phyloP scores from a whole-genome alignment of 1,284 basidiomycete species.

The Vanrija pseudolonga region DNA sequence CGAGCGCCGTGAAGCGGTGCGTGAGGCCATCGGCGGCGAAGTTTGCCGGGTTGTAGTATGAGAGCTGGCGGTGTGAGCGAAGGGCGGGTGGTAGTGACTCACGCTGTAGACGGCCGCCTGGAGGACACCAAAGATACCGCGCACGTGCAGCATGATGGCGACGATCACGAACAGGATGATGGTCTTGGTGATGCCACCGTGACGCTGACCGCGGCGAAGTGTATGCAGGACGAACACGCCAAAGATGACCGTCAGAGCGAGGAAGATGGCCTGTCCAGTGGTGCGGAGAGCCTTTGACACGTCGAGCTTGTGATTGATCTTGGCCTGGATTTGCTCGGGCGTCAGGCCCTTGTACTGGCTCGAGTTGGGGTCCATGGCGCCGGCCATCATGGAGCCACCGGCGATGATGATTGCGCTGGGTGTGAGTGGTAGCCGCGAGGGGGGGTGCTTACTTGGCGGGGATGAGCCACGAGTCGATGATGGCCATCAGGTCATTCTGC shows the following conservation, averaged over 20 bases:
- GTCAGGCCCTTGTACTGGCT: background rate
- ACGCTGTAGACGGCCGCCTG: slow-evolving; percentile 12
- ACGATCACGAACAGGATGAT: slow-evolving; percentile 16
- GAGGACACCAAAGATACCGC: slow-evolving; percentile 32
- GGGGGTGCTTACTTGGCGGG: slow-evolving; percentile 13
- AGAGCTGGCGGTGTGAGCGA: slow-evolving; percentile 10
- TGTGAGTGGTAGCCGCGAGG: background rate
- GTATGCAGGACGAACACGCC: slow-evolving; percentile 13
- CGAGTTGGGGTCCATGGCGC: background rate
- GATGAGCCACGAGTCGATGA: slow-evolving; percentile 20
- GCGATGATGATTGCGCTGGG: slow-evolving; percentile 30
- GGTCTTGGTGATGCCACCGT: slow-evolving; percentile 1
- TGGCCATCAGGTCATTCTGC: slow-evolving; percentile 6
- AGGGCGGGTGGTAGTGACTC: background rate
- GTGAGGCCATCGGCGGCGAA: slow-evolving; percentile 14
- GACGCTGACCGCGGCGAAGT: background rate
- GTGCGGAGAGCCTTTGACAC: slow-evolving; percentile 19
- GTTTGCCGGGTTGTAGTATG: slow-evolving; percentile 19
- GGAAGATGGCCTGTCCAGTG: slow-evolving; percentile 30
- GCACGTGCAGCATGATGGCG: slow-evolving; percentile 18
- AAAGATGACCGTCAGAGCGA: slow-evolving; percentile 24
- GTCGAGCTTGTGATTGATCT: slow-evolving; percentile 4
- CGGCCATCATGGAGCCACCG: slow-evolving; percentile 23
- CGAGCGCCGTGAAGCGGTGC: slow-evolving; percentile 11
- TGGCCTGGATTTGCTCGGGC: background rate